Base-by-base conservation (phyloP, 1,139 yeast genomes). In the Trichomonascaceae sp. region DNA sequence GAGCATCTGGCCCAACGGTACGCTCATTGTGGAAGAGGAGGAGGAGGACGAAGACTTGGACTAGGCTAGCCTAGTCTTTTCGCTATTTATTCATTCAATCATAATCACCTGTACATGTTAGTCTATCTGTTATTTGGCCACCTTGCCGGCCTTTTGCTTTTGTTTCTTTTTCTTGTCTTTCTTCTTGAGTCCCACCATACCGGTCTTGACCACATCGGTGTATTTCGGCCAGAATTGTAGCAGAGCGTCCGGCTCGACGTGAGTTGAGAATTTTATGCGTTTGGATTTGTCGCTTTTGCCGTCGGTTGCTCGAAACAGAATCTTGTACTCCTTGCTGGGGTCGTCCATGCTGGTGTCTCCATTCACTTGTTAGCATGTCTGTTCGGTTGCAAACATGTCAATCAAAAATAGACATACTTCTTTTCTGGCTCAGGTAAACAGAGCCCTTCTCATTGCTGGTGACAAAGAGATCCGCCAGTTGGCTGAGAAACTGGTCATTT, bases 141-240 rank as follows among this genome's bases (percentile, higher is more conserved):
- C 31, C 23, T 36, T 37, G 34, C 37, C 37, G 15, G 40, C 16
- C 32, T 37, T 39, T 14, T 27, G 30, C 11, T 37, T 35, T 35
- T 37, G 35, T 38, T 40, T 40, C 63, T 71, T 74, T 61, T 71
- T 73, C 60, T 74, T 74, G 42, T 73, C 76, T 60, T 74, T 74
- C 64, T 71, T 73, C 43, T 67, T 62, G 49, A 76, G 60, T 3
- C 81, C 80, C 6, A 60, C 58, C 54, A 73, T 67, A 4, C 77
- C 84, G 18, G 61, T 52, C 51, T 79, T 80, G 38, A 80, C 64
- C 0, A 69, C 69, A 30, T 70, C 74, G 1, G 79, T 60, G 52
- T 80, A 81, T 28, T 71, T 72, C 27, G 57, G 54, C 93, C 93
- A 81, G 51, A 81, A 81, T 41, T 60, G 59, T 39, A 74, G 79